These are phyloP conservation scores for Crithidia fasciculata DNA, from an alignment of 208 protist genomes.

Conservation along the genomic window DNA sequence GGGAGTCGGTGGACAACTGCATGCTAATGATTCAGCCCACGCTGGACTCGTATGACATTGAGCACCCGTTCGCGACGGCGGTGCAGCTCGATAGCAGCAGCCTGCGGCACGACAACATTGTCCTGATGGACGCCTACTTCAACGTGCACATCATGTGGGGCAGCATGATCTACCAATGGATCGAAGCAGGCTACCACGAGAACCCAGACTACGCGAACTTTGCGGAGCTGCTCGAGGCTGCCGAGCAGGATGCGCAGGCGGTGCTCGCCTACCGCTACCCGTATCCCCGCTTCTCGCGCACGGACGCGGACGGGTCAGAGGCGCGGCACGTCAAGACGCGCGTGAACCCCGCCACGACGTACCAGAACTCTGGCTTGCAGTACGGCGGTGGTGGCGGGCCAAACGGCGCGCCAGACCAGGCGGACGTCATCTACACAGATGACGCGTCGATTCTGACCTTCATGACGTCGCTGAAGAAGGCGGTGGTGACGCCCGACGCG, in stretches of 20 bases:
- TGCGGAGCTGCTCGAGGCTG: constrained; percentile 65
- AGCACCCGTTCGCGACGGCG: constrained; percentile 74
- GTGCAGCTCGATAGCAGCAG: constrained; percentile 93
- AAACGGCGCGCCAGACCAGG: constrained; percentile 26
- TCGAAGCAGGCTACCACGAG: constrained; percentile 93
- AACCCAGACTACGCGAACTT: constrained; percentile 87
- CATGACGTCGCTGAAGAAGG: constrained; percentile 79
- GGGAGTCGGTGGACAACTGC: constrained; percentile 94
- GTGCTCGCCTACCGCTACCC: constrained; percentile 70
- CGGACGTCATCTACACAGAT: constrained; percentile 87
- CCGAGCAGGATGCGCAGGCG: constrained; percentile 68
- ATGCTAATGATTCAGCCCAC: constrained; percentile 99
- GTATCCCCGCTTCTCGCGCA: constrained; percentile 88
- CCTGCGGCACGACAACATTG: constrained; percentile 93
- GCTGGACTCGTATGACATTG: constrained; percentile 95
- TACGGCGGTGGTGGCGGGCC: constrained; percentile 19
- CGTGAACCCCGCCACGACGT: constrained; percentile 81
- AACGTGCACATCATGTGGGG: constrained; percentile 98
- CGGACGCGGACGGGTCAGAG: constrained; percentile 83
- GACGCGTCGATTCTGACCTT: constrained; percentile 80
- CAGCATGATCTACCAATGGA: constrained; percentile 94
- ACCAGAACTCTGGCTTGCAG: constrained; percentile 43
- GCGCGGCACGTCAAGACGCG: constrained; percentile 88
- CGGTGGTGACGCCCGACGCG: constrained; percentile 48
- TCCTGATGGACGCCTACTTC: constrained; percentile 99